Percentiles rank a stretch among this genome's conserved stretches.
Evolutionary conservation across 2,329 filamentous ascomycete species (phyloP).

Genomic region (Nemania sp.): DNA sequence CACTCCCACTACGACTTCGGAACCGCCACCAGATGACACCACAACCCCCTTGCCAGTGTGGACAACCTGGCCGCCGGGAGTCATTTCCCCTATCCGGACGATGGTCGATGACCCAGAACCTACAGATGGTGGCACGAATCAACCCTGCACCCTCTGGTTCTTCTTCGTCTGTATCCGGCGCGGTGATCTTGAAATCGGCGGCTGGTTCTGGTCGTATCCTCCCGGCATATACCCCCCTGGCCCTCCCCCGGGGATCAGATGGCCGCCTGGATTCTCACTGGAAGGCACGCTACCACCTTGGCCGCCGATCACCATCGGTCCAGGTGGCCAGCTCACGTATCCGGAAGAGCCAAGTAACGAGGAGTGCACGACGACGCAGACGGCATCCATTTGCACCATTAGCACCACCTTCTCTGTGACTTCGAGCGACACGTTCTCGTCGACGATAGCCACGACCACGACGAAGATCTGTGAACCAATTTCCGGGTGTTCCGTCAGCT

Average conservation of each 20-base stretch:
- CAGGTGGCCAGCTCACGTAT: not conserved
- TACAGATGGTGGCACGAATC: not conserved
- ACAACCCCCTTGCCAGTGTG: slow-evolving; percentile 10
- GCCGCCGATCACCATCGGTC: slow-evolving; percentile 15
- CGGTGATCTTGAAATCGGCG: slow-evolving; percentile 5
- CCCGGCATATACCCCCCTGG: slow-evolving; percentile 18
- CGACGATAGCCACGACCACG: not conserved
- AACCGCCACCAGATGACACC: not conserved
- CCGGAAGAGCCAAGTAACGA: slow-evolving; percentile 3
- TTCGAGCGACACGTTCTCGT: not conserved
- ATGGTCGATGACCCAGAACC: slow-evolving; percentile 25
- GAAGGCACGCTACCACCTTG: slow-evolving; percentile 17
- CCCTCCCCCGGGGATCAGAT: slow-evolving; percentile 1
- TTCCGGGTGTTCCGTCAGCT: slow-evolving; percentile 8
- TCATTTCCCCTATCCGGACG: slow-evolving; percentile 6
- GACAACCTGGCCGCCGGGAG: slow-evolving; percentile 28
- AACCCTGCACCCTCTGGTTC: slow-evolving; percentile 23
- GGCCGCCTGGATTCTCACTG: slow-evolving; percentile 11
- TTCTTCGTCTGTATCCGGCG: slow-evolving; percentile 16
- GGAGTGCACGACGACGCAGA: slow-evolving; percentile 7
- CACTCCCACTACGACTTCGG: not conserved
- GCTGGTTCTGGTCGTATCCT: slow-evolving; percentile 6
- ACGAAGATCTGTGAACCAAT: slow-evolving; percentile 3
- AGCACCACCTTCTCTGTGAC: slow-evolving; percentile 8
- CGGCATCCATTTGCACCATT: slow-evolving; percentile 5